Evolutionary conservation across 2,329 filamentous ascomycete genomes (phyloP), one percentile per base, ranked within the genome.

Genomic region (Xylariaceae sp.): DNA sequence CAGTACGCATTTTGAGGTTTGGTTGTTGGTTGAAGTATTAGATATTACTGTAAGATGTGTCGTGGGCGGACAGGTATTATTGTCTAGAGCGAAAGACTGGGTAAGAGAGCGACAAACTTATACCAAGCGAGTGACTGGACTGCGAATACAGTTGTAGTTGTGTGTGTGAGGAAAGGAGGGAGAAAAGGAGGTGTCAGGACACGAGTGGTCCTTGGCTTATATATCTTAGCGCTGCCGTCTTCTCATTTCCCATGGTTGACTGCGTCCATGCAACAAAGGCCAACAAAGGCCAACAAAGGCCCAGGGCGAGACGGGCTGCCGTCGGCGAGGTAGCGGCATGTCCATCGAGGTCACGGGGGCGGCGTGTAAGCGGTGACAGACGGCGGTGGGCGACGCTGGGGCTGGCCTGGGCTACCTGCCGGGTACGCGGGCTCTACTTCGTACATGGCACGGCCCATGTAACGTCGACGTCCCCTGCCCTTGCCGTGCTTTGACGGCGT

Each of bases 21-120:
- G 34, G 42, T 48, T 51, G 47, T 43, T 26, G 45, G 45, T 57
- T 42, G 29, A 32, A 50, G 55, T 60, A 60, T 60, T 60, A 60
- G 57, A 60, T 60, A 60, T 60, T 60, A 59, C 53, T 34, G 15
- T 59, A 58, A 56, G 47, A 57, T 54, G 55, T 60, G 55, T 60
- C 55, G 52, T 47, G 22, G n/a, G 12, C 18, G 19, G 48, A 55
- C 46, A 16, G 55, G 47, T 59, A 54, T 58, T 58, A 51, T 42
- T 56, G 57, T 56, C 55, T 52, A 46, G 34, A 60, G 57, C 53
- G 57, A 60, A 52, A 52, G 57, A 58, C 57, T 58, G 53, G 13
- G 41, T 26, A 49, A 59, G 54, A 55, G 39, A 57, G 22, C 36
- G 55, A 59, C 55, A 55, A 59, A 36, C 34, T 55, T 47, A 51